These are phyloP conservation scores for Cercospora zeae-maydis DNA, from an alignment of 2,329 filamentous ascomycete species.

Conservation along the genomic window DNA sequence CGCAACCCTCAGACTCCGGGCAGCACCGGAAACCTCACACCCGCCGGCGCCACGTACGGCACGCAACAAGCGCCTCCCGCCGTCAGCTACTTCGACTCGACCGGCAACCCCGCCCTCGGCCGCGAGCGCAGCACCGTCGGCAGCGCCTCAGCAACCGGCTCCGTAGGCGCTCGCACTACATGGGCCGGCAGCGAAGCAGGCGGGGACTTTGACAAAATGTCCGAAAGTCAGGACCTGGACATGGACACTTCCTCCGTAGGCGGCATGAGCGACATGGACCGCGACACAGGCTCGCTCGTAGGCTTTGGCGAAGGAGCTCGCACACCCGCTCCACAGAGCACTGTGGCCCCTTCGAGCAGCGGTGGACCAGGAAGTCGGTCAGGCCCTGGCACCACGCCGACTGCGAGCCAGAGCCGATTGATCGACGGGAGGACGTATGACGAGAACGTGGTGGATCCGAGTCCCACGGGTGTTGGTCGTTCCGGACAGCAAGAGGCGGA, in stretches of 20 bases:
- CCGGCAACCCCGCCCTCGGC: slow-evolving; percentile 62
- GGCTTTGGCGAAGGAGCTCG: slow-evolving; percentile 86
- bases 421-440: slow-evolving; percentile 49
- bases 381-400: slow-evolving; percentile 34
- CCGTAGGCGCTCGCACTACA: slow-evolving; percentile 64
- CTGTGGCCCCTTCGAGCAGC: slow-evolving; percentile 48
- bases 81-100: slow-evolving; percentile 75
- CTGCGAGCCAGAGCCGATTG: slow-evolving; percentile 40
- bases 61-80: slow-evolving; percentile 13
- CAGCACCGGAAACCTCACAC: slow-evolving; percentile 36
- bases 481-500: slow-evolving; percentile 53
- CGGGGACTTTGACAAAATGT: slow-evolving; percentile 60
- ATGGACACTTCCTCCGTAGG: slow-evolving; percentile 60
- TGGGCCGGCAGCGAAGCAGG: slow-evolving; percentile 63
- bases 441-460: slow-evolving; percentile 40
- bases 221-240: slow-evolving; percentile 49
- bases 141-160: slow-evolving; percentile 81
- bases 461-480: slow-evolving; percentile 29
- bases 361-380: slow-evolving; percentile 49
- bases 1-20: slow-evolving; percentile 48
- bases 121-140: slow-evolving; percentile 83
- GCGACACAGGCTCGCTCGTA: slow-evolving; percentile 68
- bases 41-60: slow-evolving; percentile 18
- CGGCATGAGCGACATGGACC: slow-evolving; percentile 74
- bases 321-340: slow-evolving; percentile 57